Conservation (phyloP, 305 asterid genomes). For the Striga hermonthica region DNA sequence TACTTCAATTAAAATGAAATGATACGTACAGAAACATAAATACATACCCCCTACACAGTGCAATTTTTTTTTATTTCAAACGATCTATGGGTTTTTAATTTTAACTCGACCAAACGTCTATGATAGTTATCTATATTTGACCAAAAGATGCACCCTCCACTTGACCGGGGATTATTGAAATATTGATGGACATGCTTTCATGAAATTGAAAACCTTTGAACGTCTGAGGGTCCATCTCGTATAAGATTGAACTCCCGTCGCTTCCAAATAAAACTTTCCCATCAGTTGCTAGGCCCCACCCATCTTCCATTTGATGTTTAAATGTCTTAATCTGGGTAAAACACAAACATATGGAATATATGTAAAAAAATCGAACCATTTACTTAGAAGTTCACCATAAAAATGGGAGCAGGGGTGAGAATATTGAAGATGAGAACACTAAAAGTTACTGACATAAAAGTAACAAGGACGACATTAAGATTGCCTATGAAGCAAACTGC, state of each 20-base stretch:
- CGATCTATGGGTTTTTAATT: too few relatives aligned
- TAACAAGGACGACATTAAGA: not conserved
- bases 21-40: too few relatives aligned
- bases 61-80: too few relatives aligned
- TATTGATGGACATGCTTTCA: not conserved
- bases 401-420: too few relatives aligned
- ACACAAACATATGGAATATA: conserved; percentile 18
- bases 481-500: not conserved
- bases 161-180: too few relatives aligned
- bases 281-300: conserved; percentile 94
- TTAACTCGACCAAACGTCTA: too few relatives aligned
- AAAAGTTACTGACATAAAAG: not conserved
- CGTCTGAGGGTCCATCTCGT: conserved; percentile 60
- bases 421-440: not conserved
- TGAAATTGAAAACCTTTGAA: conserved; percentile 47
- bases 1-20: too few relatives aligned
- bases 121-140: too few relatives aligned
- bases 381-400: too few relatives aligned
- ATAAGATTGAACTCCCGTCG: conserved; percentile 84
- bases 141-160: too few relatives aligned
- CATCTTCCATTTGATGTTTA: conserved; percentile 73
- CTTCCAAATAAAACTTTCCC: conserved; percentile 68
- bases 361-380: not conserved
- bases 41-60: too few relatives aligned
- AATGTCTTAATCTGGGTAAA: conserved; percentile 53